Conservation (phyloP, 441 rosid species). For the Monsonia emarginata region DNA sequence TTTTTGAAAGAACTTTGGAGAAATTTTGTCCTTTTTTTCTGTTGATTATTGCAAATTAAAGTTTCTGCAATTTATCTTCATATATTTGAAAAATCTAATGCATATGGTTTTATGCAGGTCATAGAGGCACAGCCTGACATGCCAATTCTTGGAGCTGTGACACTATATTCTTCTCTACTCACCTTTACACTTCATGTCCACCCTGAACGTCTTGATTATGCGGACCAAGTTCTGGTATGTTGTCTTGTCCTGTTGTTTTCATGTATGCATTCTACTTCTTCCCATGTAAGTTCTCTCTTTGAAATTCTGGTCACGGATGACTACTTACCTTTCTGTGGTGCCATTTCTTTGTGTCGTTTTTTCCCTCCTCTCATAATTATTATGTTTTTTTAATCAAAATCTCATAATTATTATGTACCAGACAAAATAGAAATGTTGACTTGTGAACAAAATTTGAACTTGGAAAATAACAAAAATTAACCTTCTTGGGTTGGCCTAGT, state of each 20-base stretch:
- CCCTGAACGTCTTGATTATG: constrained; percentile 95
- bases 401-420: not conserved
- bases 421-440: not conserved
- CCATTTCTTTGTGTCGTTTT: constrained; percentile 11
- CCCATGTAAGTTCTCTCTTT: not conserved
- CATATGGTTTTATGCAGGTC: constrained; percentile 49
- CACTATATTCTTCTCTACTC: constrained; percentile 89
- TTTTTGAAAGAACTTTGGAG: not conserved
- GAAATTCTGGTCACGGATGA: not conserved
- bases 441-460: not conserved
- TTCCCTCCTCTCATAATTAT: not conserved
- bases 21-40: not conserved
- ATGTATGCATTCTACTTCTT: not conserved
- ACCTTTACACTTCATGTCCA: constrained; percentile 93
- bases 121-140: constrained; percentile 90
- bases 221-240: constrained; percentile 94
- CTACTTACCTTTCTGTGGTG: constrained; percentile 1
- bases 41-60: not conserved
- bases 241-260: constrained; percentile 16
- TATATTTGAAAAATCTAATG: not conserved
- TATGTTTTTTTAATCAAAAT: too few species aligned
- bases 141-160: constrained; percentile 86
- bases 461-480: not conserved
- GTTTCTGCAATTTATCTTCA: not conserved
- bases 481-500: too few species aligned